Conservation (phyloP, 2,329 filamentous ascomycete species). For the Hymenoscyphus occultus region DNA sequence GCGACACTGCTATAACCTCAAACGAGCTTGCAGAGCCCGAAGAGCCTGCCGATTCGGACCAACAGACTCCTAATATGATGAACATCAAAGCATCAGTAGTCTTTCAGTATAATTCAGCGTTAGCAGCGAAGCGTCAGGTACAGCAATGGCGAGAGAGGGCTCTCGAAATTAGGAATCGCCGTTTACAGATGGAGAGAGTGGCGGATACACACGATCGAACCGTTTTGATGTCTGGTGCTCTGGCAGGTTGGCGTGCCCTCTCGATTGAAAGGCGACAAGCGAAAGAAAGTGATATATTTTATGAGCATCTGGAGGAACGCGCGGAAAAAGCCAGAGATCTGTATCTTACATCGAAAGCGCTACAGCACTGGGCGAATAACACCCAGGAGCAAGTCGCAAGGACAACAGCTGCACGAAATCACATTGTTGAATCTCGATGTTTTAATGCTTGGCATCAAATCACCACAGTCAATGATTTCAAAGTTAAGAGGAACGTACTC, state of each 20-base stretch:
- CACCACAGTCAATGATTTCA: conserved; percentile 44
- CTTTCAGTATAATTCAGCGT: conserved; percentile 26
- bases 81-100: conserved; percentile 27
- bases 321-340: conserved; percentile 63
- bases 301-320: conserved; percentile 53
- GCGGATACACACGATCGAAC: conserved; percentile 49
- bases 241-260: conserved; percentile 48
- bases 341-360: conserved; percentile 61
- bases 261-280: conserved; percentile 28
- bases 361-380: conserved; percentile 66
- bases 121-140: conserved; percentile 22
- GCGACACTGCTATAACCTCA: conserved; percentile 29
- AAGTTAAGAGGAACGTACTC: conserved; percentile 49
- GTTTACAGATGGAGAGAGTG: conserved; percentile 40
- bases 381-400: conserved; percentile 63
- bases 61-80: conserved; percentile 21
- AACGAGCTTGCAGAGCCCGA: conserved; percentile 19
- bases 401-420: conserved; percentile 65
- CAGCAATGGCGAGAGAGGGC: conserved; percentile 31
- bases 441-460: conserved; percentile 69
- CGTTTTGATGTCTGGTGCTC: conserved; percentile 50
- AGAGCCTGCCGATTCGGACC: conserved; percentile 11
- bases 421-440: conserved; percentile 66
- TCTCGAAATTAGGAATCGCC: conserved; percentile 37
- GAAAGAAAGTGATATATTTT: conserved; percentile 50